These are phyloP conservation scores for Aspergillus novoparasiticus DNA, from an alignment of 2,329 filamentous ascomycete genomes.

Conservation along the genomic window DNA sequence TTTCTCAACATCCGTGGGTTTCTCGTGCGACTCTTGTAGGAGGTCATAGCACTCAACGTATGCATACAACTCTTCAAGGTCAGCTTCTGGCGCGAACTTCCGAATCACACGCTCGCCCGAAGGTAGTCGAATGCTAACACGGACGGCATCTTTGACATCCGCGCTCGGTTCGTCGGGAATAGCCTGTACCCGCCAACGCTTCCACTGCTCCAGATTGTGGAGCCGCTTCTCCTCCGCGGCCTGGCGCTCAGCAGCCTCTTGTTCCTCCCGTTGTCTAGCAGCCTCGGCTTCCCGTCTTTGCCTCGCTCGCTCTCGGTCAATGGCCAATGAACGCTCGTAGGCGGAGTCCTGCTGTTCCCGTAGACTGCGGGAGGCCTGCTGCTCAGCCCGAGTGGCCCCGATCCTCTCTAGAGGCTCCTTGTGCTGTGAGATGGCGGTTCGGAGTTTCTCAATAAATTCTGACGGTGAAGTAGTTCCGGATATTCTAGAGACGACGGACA, in stretches of 20 bases:
- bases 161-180: constrained; percentile 69
- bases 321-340: constrained; percentile 87
- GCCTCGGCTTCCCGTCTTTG: constrained; percentile 75
- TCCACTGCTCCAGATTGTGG: constrained; percentile 70
- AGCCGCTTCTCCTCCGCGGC: constrained; percentile 61
- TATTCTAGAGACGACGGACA: constrained; percentile 84
- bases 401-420: constrained; percentile 73
- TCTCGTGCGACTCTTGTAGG: constrained; percentile 46
- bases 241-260: constrained; percentile 66
- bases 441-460: constrained; percentile 76
- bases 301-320: constrained; percentile 81
- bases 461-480: constrained; percentile 69
- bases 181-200: constrained; percentile 71
- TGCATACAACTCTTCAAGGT: constrained; percentile 87
- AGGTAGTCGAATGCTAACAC: constrained; percentile 65
- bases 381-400: constrained; percentile 74
- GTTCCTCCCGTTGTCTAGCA: constrained; percentile 62
- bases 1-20: constrained; percentile 45
- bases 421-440: constrained; percentile 72
- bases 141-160: constrained; percentile 68
- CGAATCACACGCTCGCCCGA: constrained; percentile 76
- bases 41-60: constrained; percentile 90
- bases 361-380: constrained; percentile 77
- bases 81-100: constrained; percentile 68
- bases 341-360: constrained; percentile 89